Conservation (phyloP, 176 grass and related monocot genomes). For the Triticum aestivum region DNA sequence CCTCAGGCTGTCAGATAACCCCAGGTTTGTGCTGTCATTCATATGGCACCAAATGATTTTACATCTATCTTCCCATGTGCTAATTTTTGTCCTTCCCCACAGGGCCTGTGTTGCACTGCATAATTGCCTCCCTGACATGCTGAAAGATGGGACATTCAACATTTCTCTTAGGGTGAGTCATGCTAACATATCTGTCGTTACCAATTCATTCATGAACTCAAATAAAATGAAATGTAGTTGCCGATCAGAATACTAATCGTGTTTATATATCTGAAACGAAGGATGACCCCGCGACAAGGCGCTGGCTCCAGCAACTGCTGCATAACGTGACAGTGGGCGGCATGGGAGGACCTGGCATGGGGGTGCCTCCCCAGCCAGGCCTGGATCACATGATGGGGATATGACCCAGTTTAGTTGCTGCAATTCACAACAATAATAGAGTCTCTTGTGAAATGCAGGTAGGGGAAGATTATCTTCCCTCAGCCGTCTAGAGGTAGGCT, state of each 20-base stretch:
- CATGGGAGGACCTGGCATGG: constrained; percentile 51
- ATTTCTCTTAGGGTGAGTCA: constrained; percentile 72
- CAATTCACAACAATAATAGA: constrained; percentile 39
- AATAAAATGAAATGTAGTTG: background rate
- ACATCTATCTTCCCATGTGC: background rate
- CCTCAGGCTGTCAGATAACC: constrained; percentile 95
- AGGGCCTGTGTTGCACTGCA: constrained; percentile 93
- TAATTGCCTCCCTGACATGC: constrained; percentile 80
- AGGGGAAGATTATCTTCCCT: constrained; percentile 17
- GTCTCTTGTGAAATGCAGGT: constrained; percentile 25
- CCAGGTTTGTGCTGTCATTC: constrained; percentile 53
- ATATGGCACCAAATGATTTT: background rate
- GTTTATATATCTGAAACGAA: constrained; percentile 20
- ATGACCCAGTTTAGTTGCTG: constrained; percentile 21
- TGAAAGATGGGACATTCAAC: constrained; percentile 93
- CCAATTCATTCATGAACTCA: background rate
- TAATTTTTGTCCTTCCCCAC: constrained; percentile 2
- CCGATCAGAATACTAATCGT: background rate
- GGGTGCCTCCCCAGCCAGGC: constrained; percentile 65
- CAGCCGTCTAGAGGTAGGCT: constrained; percentile 27
- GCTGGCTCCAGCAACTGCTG: constrained; percentile 83
- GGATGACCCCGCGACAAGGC: constrained; percentile 87
- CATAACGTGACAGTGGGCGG: constrained; percentile 62
- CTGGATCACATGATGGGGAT: constrained; percentile 87
- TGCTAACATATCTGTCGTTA: background rate